Percentiles rank a stretch among this genome's conserved stretches.
Evolutionary conservation across 2,329 filamentous ascomycete genomes (phyloP).

Genomic region (Arthroderma uncinatum): DNA sequence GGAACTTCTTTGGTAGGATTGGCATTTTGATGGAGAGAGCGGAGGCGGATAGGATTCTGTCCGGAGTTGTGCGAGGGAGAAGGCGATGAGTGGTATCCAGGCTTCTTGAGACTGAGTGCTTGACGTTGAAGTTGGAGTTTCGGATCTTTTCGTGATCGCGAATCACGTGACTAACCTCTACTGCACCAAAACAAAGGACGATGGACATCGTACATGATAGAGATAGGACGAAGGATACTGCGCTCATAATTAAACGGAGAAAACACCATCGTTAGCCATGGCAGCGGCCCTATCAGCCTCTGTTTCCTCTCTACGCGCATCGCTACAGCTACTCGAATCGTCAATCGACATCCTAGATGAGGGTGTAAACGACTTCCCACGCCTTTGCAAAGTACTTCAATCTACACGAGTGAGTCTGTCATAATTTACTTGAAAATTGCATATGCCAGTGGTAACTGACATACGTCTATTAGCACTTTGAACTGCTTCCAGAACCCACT

Average conservation of each 20-base stretch:
- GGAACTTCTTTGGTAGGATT: constrained; percentile 77
- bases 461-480: constrained; percentile 58
- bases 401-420: constrained; percentile 44
- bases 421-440: neutral
- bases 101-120: neutral
- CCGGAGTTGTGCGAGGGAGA: constrained; percentile 16
- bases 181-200: neutral
- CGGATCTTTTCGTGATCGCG: constrained; percentile 8
- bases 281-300: constrained; percentile 46
- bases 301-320: constrained; percentile 49
- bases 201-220: neutral
- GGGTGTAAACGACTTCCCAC: constrained; percentile 53
- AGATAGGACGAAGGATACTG: neutral
- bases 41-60: neutral
- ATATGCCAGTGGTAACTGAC: neutral
- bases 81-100: constrained; percentile 12
- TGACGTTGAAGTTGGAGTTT: constrained; percentile 8
- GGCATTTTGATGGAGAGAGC: constrained; percentile 49
- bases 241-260: neutral
- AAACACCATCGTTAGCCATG: constrained; percentile 20
- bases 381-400: constrained; percentile 51
- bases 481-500: constrained; percentile 76
- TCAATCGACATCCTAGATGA: constrained; percentile 52
- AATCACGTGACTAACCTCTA: constrained; percentile 9
- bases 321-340: constrained; percentile 50